Base-by-base conservation (phyloP, 345 rosid genomes). In the Brassica juncea region DNA sequence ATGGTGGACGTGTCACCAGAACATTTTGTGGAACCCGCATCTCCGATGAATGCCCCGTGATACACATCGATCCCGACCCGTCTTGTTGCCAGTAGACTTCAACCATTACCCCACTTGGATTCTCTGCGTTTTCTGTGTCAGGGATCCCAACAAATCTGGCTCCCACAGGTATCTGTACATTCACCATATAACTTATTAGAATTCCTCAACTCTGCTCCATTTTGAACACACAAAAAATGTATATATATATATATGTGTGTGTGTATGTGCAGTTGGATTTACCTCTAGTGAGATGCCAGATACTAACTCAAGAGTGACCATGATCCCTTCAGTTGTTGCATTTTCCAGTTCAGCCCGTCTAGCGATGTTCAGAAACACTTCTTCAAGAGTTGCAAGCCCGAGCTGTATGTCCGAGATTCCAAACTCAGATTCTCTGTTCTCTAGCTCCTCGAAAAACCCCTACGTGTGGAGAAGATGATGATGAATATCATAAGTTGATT, bases 11-110 rank as follows among this genome's bases (percentile, higher is more conserved):
- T 67, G 57, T 60, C 32, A 73, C 58, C 0, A 23, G 23, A 34
- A 60, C 74, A 79, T 79, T 60, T n/a, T 44, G 32, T 32, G 78
- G 82, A 14, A 79, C 27, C 23, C 4, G 44, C 64, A 79, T 79
- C 55, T 94, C 97, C 7, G 81, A 47, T 1, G 97, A 91, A 73
- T 91, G 91, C 25, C 95, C 90, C 2, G 95, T 88, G 73, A 90
- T 90, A 86, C 95, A 89, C 76, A 92, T 92, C 6, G 88, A 68
- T 8, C 97, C 97, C 0, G 90, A 72, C 31, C 89, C 97, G 68
- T 94, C 99, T 83, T 92, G 94, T 71, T 85, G 85, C 95, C 95
- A 91, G 82, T 88, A 87, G 2, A 92, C 97, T 89, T 92, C 94
- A 28, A 92, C 97, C 97, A 91, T 94, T 11, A 86, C 10, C 19